Percentiles rank a stretch among this genome's conserved stretches.
These are phyloP conservation scores for Aureobasidium melanogenum DNA, from an alignment of 2,329 filamentous ascomycete species.

Conservation along the genomic window DNA sequence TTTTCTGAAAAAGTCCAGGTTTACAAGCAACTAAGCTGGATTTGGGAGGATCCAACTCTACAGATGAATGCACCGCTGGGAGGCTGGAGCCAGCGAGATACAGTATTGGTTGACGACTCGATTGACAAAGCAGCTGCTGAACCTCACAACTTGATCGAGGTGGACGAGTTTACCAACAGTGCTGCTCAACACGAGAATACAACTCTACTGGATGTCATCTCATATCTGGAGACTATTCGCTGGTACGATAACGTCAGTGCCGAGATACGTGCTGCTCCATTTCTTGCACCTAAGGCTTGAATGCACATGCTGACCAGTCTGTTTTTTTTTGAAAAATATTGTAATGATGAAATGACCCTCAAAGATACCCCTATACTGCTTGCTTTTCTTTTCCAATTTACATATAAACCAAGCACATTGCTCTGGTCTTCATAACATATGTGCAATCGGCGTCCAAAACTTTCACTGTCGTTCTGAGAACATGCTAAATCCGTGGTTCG, in stretches of 20 bases:
- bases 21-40: slow-evolving; percentile 70
- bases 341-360: neutral
- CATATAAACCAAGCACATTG: neutral
- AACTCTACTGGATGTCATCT: neutral
- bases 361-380: neutral
- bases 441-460: no score
- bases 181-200: neutral
- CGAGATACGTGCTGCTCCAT: neutral
- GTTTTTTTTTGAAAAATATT: neutral
- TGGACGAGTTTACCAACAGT: slow-evolving; percentile 60
- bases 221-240: neutral
- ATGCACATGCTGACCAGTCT: neutral
- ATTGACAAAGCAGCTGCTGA: slow-evolving; percentile 70
- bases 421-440: no score
- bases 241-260: neutral
- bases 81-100: slow-evolving; percentile 74
- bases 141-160: slow-evolving; percentile 70
- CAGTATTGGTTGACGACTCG: slow-evolving; percentile 82
- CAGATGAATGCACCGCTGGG: slow-evolving; percentile 29
- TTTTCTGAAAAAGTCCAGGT: slow-evolving; percentile 69
- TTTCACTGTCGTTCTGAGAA: no score
- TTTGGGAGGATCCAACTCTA: slow-evolving; percentile 54
- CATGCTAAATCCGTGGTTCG: no score
- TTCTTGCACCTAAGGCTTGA: neutral
- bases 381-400: neutral